These are phyloP conservation scores for Pugionium cornutum DNA, from an alignment of 345 rosid species.

Conservation along the genomic window DNA sequence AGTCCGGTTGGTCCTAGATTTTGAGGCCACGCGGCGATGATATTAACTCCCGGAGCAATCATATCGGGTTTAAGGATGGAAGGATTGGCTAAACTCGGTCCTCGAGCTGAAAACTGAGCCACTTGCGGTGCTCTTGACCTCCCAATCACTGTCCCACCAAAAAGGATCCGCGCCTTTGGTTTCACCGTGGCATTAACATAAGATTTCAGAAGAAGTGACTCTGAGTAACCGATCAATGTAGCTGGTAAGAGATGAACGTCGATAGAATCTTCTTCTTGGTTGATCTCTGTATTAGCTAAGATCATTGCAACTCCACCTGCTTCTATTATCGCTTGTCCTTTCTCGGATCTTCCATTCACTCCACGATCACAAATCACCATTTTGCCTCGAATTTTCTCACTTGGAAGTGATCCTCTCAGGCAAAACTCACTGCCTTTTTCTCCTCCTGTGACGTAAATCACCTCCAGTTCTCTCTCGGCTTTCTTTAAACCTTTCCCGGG, in stretches of 20 bases:
- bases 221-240: slow-evolving; percentile 58
- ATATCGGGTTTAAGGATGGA: slow-evolving; percentile 84
- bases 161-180: slow-evolving; percentile 66
- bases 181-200: slow-evolving; percentile 65
- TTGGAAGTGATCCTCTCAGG: slow-evolving; percentile 74
- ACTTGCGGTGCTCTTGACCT: slow-evolving; percentile 73
- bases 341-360: slow-evolving; percentile 81
- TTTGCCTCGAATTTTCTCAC: slow-evolving; percentile 60
- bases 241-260: slow-evolving; percentile 92
- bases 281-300: slow-evolving; percentile 71
- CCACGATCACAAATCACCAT: slow-evolving; percentile 92
- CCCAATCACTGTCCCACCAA: slow-evolving; percentile 70
- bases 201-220: slow-evolving; percentile 59
- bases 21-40: slow-evolving; percentile 99
- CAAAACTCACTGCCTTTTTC: slow-evolving; percentile 74
- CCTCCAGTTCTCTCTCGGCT: slow-evolving; percentile 54
- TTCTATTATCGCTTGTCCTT: slow-evolving; percentile 79
- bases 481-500: slow-evolving; percentile 53
- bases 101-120: slow-evolving; percentile 91
- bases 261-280: slow-evolving; percentile 77
- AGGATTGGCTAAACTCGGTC: slow-evolving; percentile 74
- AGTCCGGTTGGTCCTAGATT: slow-evolving; percentile 81
- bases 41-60: slow-evolving; percentile 91
- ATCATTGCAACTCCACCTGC: slow-evolving; percentile 96
- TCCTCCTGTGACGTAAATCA: slow-evolving; percentile 62